Conservation (phyloP, 352 stramenopile species). For the Globisporangium lucens region DNA sequence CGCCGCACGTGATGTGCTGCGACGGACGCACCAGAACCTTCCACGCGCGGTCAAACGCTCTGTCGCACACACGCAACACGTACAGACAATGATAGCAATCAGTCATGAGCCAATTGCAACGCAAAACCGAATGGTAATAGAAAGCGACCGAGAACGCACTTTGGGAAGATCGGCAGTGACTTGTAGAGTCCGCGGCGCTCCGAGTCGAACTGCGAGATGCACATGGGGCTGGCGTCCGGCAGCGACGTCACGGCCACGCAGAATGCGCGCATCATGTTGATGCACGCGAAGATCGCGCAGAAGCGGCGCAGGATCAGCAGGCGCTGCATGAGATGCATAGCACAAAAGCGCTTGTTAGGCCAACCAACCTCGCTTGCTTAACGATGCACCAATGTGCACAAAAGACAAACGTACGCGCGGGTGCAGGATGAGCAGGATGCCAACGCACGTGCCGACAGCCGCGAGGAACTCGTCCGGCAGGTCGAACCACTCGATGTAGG, state of each 20-base stretch:
- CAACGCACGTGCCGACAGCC: constrained; percentile 63
- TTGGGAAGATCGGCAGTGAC: constrained; percentile 79
- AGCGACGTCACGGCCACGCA: constrained; percentile 85
- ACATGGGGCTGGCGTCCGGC: constrained; percentile 80
- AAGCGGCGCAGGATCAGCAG: constrained; percentile 83
- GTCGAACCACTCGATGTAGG: constrained; percentile 86
- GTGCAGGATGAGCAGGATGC: constrained; percentile 68
- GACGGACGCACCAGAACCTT: constrained; percentile 83
- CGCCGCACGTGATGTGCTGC: constrained; percentile 86
- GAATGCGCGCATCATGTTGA: constrained; percentile 85
- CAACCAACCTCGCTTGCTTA: background rate
- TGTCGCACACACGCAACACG: constrained; percentile 18
- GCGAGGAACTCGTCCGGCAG: constrained; percentile 83
- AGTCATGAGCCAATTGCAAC: background rate
- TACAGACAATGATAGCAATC: background rate
- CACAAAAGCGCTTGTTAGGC: background rate
- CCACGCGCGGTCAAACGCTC: constrained; percentile 73
- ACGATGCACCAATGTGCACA: background rate
- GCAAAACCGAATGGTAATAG: background rate
- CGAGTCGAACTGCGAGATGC: constrained; percentile 80
- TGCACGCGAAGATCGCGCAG: constrained; percentile 84
- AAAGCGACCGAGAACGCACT: constrained; percentile 32
- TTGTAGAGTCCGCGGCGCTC: constrained; percentile 66
- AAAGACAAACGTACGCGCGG: constrained; percentile 52
- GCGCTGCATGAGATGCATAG: constrained; percentile 37